Evolutionary conservation across 768 basidiomycete genomes (phyloP), one percentile per base, ranked within the genome.

Genomic region (Pulveroboletus sp.): DNA sequence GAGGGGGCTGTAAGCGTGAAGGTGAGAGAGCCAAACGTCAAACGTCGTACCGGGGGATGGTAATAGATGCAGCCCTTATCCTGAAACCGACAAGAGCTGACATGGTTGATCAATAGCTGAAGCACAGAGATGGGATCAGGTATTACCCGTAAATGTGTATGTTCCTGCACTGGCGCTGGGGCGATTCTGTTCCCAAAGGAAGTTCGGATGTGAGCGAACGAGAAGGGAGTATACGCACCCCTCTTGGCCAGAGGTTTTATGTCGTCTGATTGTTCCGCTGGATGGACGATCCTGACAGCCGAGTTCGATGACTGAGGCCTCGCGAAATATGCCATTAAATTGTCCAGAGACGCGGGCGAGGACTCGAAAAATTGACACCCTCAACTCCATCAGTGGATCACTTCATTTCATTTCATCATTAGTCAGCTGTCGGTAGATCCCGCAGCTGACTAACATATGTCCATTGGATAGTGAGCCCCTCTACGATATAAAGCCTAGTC

Each of bases 71-170:
- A 94, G 51, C 89, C 89, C 71, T 88, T 88, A 61, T 88, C 86
- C 69, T 93, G 81, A 58, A 77, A 91, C 72, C 87, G 86, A 73
- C 92, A 94, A 50, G 76, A 83, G 37, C 91, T 93, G 50, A 8
- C 35, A 26, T 17, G 17, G 43, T 0, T 15, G n/a, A 43, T 55
- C 14, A 58, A 32, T 27, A 28, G 17, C 12, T 12, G 37, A 27
- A 52, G 4, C 7, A 30, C 7, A 18, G 6, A 32, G 1, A 15
- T n/a, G 37, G 31, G 9, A 42, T 14, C 9, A 5, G 33, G 56
- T 3, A 67, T 56, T 71, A 93, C 92, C 93, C 93, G 64, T 93
- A 88, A 55, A 95, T 93, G 66, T 88, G 73, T 45, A 93, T 82
- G 73, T 96, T 95, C 63, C 89, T 83, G 71, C 93, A 96, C 61